Evolutionary conservation across 345 rosid species (phyloP).

Genomic region (Schrenkiella parvula): DNA sequence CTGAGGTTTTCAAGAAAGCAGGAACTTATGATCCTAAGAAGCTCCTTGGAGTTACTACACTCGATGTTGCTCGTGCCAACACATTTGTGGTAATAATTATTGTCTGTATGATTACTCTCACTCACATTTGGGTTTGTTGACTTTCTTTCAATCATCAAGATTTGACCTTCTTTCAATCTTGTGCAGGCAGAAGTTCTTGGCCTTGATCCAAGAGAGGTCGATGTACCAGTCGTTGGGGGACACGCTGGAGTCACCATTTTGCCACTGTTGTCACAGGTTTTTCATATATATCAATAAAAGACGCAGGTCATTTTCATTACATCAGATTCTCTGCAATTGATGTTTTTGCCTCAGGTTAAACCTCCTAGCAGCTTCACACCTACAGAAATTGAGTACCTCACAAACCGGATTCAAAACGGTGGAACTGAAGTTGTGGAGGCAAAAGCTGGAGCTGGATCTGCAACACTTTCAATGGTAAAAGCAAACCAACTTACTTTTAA

Average conservation of each 20-base stretch:
- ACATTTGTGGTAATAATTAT: slow-evolving; percentile 74
- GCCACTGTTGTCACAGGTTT: slow-evolving; percentile 92
- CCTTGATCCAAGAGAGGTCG: slow-evolving; percentile 90
- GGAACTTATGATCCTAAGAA: slow-evolving; percentile 75
- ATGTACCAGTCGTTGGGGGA: slow-evolving; percentile 97
- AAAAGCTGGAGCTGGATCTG: slow-evolving; percentile 83
- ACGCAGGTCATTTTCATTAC: neutral
- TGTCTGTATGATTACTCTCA: neutral
- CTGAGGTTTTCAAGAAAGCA: slow-evolving; percentile 82
- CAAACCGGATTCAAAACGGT: slow-evolving; percentile 77
- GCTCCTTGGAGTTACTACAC: slow-evolving; percentile 80
- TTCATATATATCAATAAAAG: neutral
- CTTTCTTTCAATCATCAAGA: neutral
- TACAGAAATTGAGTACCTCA: slow-evolving; percentile 61
- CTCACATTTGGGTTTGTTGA: slow-evolving; percentile 1
- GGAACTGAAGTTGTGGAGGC: slow-evolving; percentile 94
- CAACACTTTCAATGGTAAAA: slow-evolving; percentile 75
- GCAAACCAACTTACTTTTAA: neutral
- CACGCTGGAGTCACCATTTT: slow-evolving; percentile 93
- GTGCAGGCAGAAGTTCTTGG: slow-evolving; percentile 94
- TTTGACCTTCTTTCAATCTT: slow-evolving; percentile 1
- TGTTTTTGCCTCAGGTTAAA: slow-evolving; percentile 43
- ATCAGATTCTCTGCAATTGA: neutral
- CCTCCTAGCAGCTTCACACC: slow-evolving; percentile 68
- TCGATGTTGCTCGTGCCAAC: slow-evolving; percentile 85